Conservation (phyloP, 2,329 filamentous ascomycete genomes). For the Fusarium praegraminearum region DNA sequence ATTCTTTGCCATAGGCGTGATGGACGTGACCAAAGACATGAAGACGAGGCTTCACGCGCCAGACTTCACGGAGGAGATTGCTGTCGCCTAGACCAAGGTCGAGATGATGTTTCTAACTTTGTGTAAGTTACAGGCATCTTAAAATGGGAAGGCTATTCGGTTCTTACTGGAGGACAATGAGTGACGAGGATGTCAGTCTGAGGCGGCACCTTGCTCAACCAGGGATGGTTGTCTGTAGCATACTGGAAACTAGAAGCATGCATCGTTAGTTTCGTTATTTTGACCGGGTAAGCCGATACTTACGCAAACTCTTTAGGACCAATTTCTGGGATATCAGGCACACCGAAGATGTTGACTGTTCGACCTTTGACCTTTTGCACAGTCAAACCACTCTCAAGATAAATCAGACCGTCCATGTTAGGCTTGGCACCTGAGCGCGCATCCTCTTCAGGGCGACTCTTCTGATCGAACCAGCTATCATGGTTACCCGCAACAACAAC, state of each 20-base stretch:
- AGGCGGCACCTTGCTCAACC: slow-evolving; percentile 76
- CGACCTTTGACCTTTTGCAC: slow-evolving; percentile 71
- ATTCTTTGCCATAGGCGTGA: slow-evolving; percentile 76
- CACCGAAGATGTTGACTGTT: slow-evolving; percentile 76
- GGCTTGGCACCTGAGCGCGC: slow-evolving; percentile 64
- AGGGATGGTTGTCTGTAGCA: slow-evolving; percentile 72
- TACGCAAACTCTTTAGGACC: slow-evolving; percentile 76
- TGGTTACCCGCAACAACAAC: slow-evolving; percentile 90
- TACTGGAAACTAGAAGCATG: slow-evolving; percentile 76
- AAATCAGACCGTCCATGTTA: slow-evolving; percentile 76
- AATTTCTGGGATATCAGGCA: slow-evolving; percentile 81
- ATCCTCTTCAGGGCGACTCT: slow-evolving; percentile 69
- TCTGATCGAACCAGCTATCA: slow-evolving; percentile 84
- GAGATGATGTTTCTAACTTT: slow-evolving; percentile 70
- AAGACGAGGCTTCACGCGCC: slow-evolving; percentile 78
- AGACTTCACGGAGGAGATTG: slow-evolving; percentile 76
- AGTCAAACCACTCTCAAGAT: slow-evolving; percentile 77
- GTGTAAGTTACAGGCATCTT: slow-evolving; percentile 13
- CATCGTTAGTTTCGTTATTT: slow-evolving; percentile 9
- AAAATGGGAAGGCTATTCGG: background rate
- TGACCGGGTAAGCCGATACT: slow-evolving; percentile 26
- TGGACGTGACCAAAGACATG: slow-evolving; percentile 92
- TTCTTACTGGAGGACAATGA: slow-evolving; percentile 77
- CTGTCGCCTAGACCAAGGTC: slow-evolving; percentile 78
- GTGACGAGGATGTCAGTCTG: slow-evolving; percentile 85